These are phyloP conservation scores for Diaporthe velutina DNA, from an alignment of 2,329 filamentous ascomycete species.

Conservation along the genomic window DNA sequence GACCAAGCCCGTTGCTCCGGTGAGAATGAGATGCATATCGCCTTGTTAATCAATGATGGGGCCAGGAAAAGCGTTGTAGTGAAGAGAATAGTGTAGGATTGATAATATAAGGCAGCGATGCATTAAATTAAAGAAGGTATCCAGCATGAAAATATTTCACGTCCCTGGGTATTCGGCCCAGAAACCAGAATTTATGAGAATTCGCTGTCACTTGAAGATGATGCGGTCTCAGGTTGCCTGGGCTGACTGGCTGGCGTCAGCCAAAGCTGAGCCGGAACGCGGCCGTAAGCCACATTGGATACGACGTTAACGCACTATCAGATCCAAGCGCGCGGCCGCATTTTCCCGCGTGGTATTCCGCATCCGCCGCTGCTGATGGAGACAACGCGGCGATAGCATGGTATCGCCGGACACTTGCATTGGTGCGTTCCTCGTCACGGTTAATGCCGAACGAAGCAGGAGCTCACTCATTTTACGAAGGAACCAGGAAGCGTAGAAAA, in stretches of 20 bases:
- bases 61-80: background rate
- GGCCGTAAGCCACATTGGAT: background rate
- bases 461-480: background rate
- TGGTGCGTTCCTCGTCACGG: background rate
- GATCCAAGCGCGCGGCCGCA: constrained; percentile 10
- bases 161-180: background rate
- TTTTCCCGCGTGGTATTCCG: background rate
- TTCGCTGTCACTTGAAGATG: too few species aligned
- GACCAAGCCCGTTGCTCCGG: constrained; percentile 76
- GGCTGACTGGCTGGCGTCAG: constrained; percentile 25
- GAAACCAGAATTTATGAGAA: background rate
- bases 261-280: background rate
- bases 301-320: constrained; percentile 1
- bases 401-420: background rate
- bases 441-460: background rate
- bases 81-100: too few species aligned
- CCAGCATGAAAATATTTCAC: too few species aligned
- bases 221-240: background rate
- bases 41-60: background rate
- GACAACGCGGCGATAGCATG: background rate
- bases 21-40: constrained; percentile 74
- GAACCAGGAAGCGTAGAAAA: too few species aligned
- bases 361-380: background rate
- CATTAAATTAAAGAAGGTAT: fast-evolving
- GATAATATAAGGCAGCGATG: too few species aligned